Percentiles rank a stretch among this genome's conserved stretches.
Evolutionary conservation across 2,329 filamentous ascomycete genomes (phyloP).

Genomic region (Teratosphaeria viscida): DNA sequence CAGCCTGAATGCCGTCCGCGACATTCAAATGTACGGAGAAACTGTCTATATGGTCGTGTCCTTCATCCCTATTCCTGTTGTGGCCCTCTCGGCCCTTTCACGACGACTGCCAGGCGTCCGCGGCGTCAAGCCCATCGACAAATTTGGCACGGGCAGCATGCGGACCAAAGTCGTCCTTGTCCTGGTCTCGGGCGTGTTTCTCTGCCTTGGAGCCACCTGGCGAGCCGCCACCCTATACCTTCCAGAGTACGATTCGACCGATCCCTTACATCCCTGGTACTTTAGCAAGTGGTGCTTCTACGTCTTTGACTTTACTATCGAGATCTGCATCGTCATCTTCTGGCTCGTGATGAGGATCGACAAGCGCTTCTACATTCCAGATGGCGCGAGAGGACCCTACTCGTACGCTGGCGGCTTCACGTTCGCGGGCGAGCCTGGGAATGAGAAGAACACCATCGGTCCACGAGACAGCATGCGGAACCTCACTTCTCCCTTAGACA

Average conservation of each 20-base stretch:
- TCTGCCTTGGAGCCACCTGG: conserved; percentile 17
- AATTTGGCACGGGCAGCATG: conserved; percentile 15
- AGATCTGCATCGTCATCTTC: conserved; percentile 20
- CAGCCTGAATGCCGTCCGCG: conserved; percentile 1
- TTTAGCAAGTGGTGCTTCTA: conserved; percentile 23
- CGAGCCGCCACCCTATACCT: conserved; percentile 16
- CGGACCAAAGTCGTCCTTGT: conserved; percentile 16
- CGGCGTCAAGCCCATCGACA: conserved; percentile 1
- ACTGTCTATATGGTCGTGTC: conserved; percentile 17
- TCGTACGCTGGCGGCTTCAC: conserved; percentile 11
- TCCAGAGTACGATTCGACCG: conserved; percentile 8
- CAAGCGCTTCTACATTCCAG: conserved; percentile 21
- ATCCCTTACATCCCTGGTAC: conserved; percentile 19
- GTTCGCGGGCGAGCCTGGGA: conserved; percentile 18
- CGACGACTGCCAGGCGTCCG: conserved; percentile 2
- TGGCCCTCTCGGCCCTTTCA: conserved; percentile 9
- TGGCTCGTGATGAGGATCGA: conserved; percentile 21
- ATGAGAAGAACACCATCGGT: conserved; percentile 17
- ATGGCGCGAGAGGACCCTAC: conserved; percentile 28
- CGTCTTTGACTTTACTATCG: conserved; percentile 21
- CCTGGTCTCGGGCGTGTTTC: conserved; percentile 11
- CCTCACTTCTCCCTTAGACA: conserved; percentile 10
- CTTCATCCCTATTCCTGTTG: conserved; percentile 15
- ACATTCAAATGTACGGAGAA: conserved; percentile 10
- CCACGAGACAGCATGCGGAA: conserved; percentile 13